Base-by-base conservation (phyloP, 2,329 filamentous ascomycete genomes). In the Ascochyta koolunga region DNA sequence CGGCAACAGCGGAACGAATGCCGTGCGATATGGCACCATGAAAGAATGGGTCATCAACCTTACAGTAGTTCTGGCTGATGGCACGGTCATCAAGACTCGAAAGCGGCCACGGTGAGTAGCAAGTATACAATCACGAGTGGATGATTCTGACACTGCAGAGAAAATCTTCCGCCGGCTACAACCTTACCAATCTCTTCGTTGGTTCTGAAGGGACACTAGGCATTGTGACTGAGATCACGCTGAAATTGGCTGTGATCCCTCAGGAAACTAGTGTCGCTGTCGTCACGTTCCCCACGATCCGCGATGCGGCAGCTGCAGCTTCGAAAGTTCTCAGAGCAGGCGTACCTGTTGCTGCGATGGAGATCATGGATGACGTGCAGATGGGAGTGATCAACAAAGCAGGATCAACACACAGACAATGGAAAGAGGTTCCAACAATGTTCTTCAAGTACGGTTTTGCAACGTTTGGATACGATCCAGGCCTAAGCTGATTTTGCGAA, bases 301-400 rank as follows among this genome's bases (percentile, higher is more conserved):
- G 89, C 24, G 86, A 90, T 70, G 90, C 90, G 1, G 89, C 90
- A 0, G 82, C 86, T 0, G 89, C 89, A 0, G 90, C 90, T 0
- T 87, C 88, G 2, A 84, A 83, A 43, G 85, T 93, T n/a, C 89
- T 93, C 81, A 85, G 89, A 64, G 82, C 86, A 0, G 89, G 88
- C 0, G 80, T 92, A 3, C 89, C 88, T 0, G 82, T 93, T 6
- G 89, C 87, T 0, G 88, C 88, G 3, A 88, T 93, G 84, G 90
- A 95, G 75, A 86, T 95, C 62, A 91, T 95, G 89, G 90, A 95
- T 68, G 90, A 95, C 53, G 88, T 93, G 3, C 89, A 93, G 74
- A 95, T 95, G 90, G 83, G 80, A 59, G 89, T 93, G 0, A 87
- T 95, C 68, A 95, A 95, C 75, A 80, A 86, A 47, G 84, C 88